These are phyloP conservation scores for Candolleomyces aberdarensis DNA, from an alignment of 768 basidiomycete genomes.

Conservation along the genomic window DNA sequence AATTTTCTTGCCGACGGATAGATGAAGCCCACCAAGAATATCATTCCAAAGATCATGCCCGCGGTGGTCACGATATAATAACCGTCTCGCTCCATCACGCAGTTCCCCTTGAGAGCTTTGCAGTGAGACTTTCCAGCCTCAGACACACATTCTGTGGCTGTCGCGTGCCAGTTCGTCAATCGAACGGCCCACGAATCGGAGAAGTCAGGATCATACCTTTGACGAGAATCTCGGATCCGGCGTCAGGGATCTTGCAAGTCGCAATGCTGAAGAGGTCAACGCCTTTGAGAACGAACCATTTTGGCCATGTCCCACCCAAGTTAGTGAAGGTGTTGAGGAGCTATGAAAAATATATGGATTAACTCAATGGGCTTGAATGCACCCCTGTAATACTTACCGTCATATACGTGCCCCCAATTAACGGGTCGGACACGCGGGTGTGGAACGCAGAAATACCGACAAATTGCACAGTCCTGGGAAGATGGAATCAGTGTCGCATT, in stretches of 20 bases:
- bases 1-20: slow-evolving; percentile 81
- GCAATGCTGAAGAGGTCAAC: slow-evolving; percentile 89
- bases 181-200: background rate
- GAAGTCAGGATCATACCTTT: slow-evolving; percentile 42
- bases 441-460: slow-evolving; percentile 99
- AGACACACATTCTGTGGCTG: slow-evolving; percentile 87
- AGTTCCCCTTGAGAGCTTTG: slow-evolving; percentile 69
- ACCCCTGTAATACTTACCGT: slow-evolving; percentile 56
- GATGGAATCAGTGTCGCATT: background rate
- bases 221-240: slow-evolving; percentile 46
- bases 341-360: slow-evolving; percentile 35
- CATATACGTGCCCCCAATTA: slow-evolving; percentile 99
- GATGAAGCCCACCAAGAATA: slow-evolving; percentile 72
- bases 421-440: slow-evolving; percentile 90
- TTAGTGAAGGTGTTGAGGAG: slow-evolving; percentile 94
- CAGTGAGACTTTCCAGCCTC: slow-evolving; percentile 86
- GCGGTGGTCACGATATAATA: slow-evolving; percentile 82
- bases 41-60: slow-evolving; percentile 76
- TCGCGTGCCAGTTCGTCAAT: slow-evolving; percentile 1
- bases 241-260: slow-evolving; percentile 70
- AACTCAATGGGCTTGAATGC: slow-evolving; percentile 1
- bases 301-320: slow-evolving; percentile 97
- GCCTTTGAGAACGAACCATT: slow-evolving; percentile 93
- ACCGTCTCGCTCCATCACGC: slow-evolving; percentile 84
- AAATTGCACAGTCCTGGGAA: slow-evolving; percentile 89